Conservation (phyloP, 179 eudicot species). For the Camellia oleifera region DNA sequence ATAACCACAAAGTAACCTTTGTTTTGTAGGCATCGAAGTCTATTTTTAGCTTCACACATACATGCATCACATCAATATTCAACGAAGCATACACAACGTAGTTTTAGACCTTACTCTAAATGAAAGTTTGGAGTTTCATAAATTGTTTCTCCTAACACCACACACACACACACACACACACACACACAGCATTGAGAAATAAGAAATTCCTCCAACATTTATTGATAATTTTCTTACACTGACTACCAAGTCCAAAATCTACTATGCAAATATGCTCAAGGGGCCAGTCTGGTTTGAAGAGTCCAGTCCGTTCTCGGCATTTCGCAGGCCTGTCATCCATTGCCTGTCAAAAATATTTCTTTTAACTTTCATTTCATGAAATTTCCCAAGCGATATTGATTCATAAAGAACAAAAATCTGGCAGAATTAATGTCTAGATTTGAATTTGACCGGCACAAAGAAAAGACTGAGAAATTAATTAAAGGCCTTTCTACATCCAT, state of each 20-base stretch:
- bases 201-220: not conserved
- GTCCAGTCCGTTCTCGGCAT: conserved; percentile 34
- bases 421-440: conserved; percentile 4
- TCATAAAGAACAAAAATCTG: not conserved
- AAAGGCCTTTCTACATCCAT: not conserved
- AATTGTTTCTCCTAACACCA: not conserved
- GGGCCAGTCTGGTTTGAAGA: conserved; percentile 42
- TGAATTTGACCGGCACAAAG: not conserved
- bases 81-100: not conserved
- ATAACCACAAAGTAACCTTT: not conserved
- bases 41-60: not conserved
- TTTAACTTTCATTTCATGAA: not conserved
- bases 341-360: conserved; percentile 24
- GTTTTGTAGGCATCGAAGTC: not conserved
- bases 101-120: not conserved
- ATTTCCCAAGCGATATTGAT: not conserved
- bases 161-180: no score
- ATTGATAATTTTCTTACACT: not conserved
- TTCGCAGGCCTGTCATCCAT: conserved; percentile 33
- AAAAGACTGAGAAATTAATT: not conserved
- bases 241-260: not conserved
- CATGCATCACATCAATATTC: not conserved
- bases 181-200: not conserved
- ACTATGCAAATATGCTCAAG: conserved; percentile 40
- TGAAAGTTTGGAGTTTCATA: not conserved